phyloP scores from a whole-genome alignment of 805 yeast species.

The Saturnispora kantuleensis region DNA sequence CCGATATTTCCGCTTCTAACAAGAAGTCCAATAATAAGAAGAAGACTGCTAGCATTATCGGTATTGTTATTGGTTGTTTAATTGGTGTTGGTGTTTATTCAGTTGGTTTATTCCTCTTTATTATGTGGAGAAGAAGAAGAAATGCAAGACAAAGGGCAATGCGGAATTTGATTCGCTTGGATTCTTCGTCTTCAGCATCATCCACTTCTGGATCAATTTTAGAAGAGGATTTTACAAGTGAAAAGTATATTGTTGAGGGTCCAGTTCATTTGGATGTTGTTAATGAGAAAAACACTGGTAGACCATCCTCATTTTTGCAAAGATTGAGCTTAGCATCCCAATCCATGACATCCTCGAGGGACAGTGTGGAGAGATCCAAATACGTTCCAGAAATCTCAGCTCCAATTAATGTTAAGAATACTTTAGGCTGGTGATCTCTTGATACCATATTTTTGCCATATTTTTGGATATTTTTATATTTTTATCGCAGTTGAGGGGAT shows the following conservation, averaged over 20 bases:
- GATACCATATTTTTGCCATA: background rate
- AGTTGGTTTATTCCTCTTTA: constrained; percentile 8
- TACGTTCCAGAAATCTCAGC: constrained; percentile 44
- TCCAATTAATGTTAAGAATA: constrained; percentile 62
- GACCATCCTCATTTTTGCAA: constrained; percentile 10
- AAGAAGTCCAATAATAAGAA: constrained; percentile 11
- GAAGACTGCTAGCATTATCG: constrained; percentile 37
- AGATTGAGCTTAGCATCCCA: constrained; percentile 8
- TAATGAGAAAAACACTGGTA: background rate
- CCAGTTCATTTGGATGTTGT: constrained; percentile 10
- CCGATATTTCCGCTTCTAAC: constrained; percentile 7
- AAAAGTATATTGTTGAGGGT: constrained; percentile 1
- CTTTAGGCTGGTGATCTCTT: constrained; percentile 52
- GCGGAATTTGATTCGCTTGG: constrained; percentile 4
- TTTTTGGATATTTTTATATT: constrained; percentile 1
- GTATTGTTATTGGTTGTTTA: constrained; percentile 75
- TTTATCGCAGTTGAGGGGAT: background rate
- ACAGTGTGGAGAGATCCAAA: constrained; percentile 2
- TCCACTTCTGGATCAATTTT: background rate
- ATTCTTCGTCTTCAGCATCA: constrained; percentile 1
- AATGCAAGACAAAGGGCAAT: constrained; percentile 6
- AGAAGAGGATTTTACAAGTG: background rate
- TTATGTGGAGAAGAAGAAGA: constrained; percentile 7
- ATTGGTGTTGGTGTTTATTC: constrained; percentile 59
- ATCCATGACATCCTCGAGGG: too few species aligned